phyloP scores from a whole-genome alignment of 768 basidiomycete species.

The Pisolithus microcarpus region DNA sequence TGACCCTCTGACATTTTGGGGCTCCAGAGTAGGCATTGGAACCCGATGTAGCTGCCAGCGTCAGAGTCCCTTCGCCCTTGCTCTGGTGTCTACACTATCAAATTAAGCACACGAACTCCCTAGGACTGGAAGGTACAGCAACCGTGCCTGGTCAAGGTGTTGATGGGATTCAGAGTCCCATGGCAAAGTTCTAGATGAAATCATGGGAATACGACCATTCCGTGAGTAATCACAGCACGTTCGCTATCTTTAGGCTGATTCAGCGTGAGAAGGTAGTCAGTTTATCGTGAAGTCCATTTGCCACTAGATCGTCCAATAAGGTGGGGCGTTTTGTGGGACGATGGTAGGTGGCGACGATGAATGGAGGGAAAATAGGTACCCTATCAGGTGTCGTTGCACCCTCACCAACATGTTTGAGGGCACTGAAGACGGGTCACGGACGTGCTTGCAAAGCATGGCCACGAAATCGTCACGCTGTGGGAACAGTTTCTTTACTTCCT shows the following conservation, averaged over 20 bases:
- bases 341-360: slow-evolving; percentile 32
- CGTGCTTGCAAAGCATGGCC: slow-evolving; percentile 37
- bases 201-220: slow-evolving; percentile 63
- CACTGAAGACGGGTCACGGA: slow-evolving; percentile 40
- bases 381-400: slow-evolving; percentile 47
- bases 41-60: slow-evolving; percentile 63
- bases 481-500: slow-evolving; percentile 4
- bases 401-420: slow-evolving; percentile 55
- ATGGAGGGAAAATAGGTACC: not conserved
- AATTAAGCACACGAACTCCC: slow-evolving; percentile 53
- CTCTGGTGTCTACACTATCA: slow-evolving; percentile 56
- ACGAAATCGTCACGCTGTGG: slow-evolving; percentile 49
- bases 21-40: slow-evolving; percentile 56
- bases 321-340: slow-evolving; percentile 58
- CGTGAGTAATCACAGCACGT: slow-evolving; percentile 17
- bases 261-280: slow-evolving; percentile 20
- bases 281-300: slow-evolving; percentile 35
- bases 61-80: slow-evolving; percentile 60
- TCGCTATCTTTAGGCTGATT: not conserved
- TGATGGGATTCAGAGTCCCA: slow-evolving; percentile 47
- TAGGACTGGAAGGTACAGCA: slow-evolving; percentile 37
- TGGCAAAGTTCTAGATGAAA: slow-evolving; percentile 51
- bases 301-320: slow-evolving; percentile 44
- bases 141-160: slow-evolving; percentile 49
- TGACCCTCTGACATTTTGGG: slow-evolving; percentile 54